phyloP scores from a whole-genome alignment of 2,329 filamentous ascomycete species.

The Myriosclerotinia curreyana region DNA sequence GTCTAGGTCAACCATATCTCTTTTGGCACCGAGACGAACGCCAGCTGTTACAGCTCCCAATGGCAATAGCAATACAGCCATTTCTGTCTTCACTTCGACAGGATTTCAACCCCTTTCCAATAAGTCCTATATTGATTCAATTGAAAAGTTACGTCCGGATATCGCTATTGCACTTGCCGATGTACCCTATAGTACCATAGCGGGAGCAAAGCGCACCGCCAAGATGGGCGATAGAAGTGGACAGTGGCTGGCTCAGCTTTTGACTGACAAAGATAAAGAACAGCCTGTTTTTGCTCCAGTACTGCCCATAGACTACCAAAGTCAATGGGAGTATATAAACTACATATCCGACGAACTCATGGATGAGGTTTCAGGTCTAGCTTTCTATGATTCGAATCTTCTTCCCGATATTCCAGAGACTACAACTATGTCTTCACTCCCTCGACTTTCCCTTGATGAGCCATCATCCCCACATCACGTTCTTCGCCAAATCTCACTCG shows the following conservation, averaged over 20 bases:
- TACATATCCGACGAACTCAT: slow-evolving; percentile 63
- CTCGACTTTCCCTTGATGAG: slow-evolving; percentile 70
- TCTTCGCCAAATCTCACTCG: slow-evolving; percentile 70
- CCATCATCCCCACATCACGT: slow-evolving; percentile 72
- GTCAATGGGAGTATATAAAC: slow-evolving; percentile 78
- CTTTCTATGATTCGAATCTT: slow-evolving; percentile 72
- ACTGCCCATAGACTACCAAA: slow-evolving; percentile 68
- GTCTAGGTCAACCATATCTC: slow-evolving; percentile 59
- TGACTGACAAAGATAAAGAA: slow-evolving; percentile 43
- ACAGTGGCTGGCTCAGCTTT: slow-evolving; percentile 71
- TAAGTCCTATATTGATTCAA: slow-evolving; percentile 64
- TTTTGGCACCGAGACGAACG: slow-evolving; percentile 75
- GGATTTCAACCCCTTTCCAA: slow-evolving; percentile 73
- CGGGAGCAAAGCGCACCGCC: slow-evolving; percentile 68
- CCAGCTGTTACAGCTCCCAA: slow-evolving; percentile 71
- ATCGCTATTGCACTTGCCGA: slow-evolving; percentile 78
- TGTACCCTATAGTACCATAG: slow-evolving; percentile 54
- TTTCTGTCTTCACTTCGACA: slow-evolving; percentile 81
- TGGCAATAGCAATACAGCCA: slow-evolving; percentile 65
- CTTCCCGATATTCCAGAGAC: slow-evolving; percentile 62
- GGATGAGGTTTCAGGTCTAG: slow-evolving; percentile 62
- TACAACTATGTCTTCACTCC: slow-evolving; percentile 56
- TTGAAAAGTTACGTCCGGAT: slow-evolving; percentile 69
- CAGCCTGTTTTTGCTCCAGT: slow-evolving; percentile 61
- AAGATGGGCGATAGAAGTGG: slow-evolving; percentile 88